Percentiles rank a stretch among this genome's conserved stretches.
These are phyloP conservation scores for Mycena galopus DNA, from an alignment of 768 basidiomycete species.

Conservation along the genomic window DNA sequence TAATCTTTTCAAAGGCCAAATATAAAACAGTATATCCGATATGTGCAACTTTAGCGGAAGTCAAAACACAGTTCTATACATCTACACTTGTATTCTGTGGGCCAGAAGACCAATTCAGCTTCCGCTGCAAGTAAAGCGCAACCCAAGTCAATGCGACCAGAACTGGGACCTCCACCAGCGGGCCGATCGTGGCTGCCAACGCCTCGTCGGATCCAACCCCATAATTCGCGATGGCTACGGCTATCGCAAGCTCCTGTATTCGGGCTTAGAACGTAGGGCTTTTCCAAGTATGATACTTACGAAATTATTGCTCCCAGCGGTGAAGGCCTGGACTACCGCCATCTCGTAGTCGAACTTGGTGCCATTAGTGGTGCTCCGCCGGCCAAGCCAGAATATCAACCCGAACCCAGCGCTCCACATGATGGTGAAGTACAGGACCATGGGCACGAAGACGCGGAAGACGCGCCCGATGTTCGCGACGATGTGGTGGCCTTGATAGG, in stretches of 20 bases:
- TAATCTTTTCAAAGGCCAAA: conserved; percentile 15
- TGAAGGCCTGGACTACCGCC: conserved; percentile 84
- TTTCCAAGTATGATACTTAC: conserved; percentile 50
- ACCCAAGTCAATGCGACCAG: conserved; percentile 62
- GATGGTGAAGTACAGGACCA: conserved; percentile 82
- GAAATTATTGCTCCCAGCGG: conserved; percentile 85
- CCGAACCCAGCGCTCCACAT: conserved; percentile 80
- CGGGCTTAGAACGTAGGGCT: neutral
- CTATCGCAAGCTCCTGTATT: conserved; percentile 82
- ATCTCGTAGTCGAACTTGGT: conserved; percentile 68
- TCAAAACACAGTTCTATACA: too few relatives aligned
- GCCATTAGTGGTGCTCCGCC: conserved; percentile 36
- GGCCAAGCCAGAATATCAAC: conserved; percentile 62
- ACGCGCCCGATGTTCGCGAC: conserved; percentile 80
- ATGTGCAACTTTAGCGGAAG: conserved; percentile 31
- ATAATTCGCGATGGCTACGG: conserved; percentile 82
- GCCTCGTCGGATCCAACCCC: conserved; percentile 85
- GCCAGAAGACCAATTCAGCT: neutral
- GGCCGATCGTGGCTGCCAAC: conserved; percentile 84
- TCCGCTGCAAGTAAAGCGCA: conserved; percentile 16
- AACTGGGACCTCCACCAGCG: conserved; percentile 85
- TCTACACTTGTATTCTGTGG: neutral
- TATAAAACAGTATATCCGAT: conserved; percentile 29
- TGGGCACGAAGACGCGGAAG: conserved; percentile 85
- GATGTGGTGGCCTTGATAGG: conserved; percentile 77